Base-by-base conservation (phyloP, 2,329 filamentous ascomycete species). In the Nannizzia gypsea region DNA sequence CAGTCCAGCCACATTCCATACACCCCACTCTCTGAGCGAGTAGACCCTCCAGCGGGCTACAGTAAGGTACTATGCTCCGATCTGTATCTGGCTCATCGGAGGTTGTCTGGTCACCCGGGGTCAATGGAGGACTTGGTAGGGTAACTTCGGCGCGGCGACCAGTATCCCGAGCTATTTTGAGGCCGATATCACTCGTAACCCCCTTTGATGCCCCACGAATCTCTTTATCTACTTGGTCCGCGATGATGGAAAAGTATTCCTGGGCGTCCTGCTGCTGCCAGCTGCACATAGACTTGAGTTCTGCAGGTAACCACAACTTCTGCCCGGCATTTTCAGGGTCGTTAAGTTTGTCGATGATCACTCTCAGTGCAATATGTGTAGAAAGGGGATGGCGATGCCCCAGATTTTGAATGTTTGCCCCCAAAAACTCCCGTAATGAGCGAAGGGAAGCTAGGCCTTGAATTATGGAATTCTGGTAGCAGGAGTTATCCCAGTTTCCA, bases 181-280 rank as follows among this genome's bases (percentile, higher is more conserved):
- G 69, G 59, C 74, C 72, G 67, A 75, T 60, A 63, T 76, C 70
- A 70, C 73, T 70, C 66, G 77, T 71, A 70, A 78, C 64, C 62
- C 71, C 67, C 59, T 72, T 69, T 61, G 74, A 75, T 52, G 79
- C 79, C 64, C 79, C 81, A 20, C 78, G 76, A 44, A 89, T 78
- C 68, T 95, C 89, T 67, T 86, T 87, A 67, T 96, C 89, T 28
- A 96, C 78, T 66, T 91, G 86, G 65, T 92, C 90, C 55, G 96
- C 73, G 13, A 99, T 80, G 68, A 92, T 95, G 15, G 90, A 92
- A 67, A 89, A 96, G 72, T 97, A 99, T 72, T 99, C 93, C 70
- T 97, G 93, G 3, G 93, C 93, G 74, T 99, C 93, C 73, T 99
- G 93, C 70, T 97, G 93, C 66, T 95, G 88, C 83, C 88, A 95